Evolutionary conservation across 1,139 yeast genomes (phyloP), one percentile per base, ranked within the genome.

Genomic region (Saccharomycopsis hybrid): DNA sequence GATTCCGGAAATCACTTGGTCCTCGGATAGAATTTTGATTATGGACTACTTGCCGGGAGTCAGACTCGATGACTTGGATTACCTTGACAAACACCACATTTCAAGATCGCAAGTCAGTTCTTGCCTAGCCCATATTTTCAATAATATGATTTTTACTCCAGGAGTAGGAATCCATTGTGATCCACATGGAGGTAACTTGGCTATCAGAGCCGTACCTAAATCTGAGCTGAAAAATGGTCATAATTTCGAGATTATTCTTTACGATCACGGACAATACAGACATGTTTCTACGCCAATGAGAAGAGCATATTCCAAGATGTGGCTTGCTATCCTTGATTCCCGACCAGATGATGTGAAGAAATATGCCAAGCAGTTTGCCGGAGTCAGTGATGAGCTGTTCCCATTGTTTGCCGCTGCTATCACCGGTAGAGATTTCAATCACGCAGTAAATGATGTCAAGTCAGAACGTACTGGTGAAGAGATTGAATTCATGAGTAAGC

Each of bases 101-200:
- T 78, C 85, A 27, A 72, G 95, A 13, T 77, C 84, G 1, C 85
- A 87, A 56, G 95, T 92, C 3, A 83, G 95, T 3, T 71, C 82
- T 5, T 92, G 97, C 62, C 72, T 92, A 45, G 82, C 97, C 0
- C 96, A 90, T 61, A 81, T 88, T 31, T 92, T 92, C 71, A 88
- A 90, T 68, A 83, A 82, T 62, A 92, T 92, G 99, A 88, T 94
- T 44, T 92, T 92, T 68, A 85, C 95, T 1, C 95, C 96, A 0
- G 82, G 80, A 31, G 96, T 88, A 18, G 89, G 90, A 0, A 77
- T 92, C 47, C 99, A 92, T 64, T 92, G 98, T 68, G 99, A 92
- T 64, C 98, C 98, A 1, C 99, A 92, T 65, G 96, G 96, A 11
- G 99, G 99, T 0, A 94, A 92, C 60, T 71, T 92, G 55, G 96